Evolutionary conservation across 371 early-diverging fungal species (phyloP), one percentile per base, ranked within the genome.

Genomic region (Mitosporidium daphniae): DNA sequence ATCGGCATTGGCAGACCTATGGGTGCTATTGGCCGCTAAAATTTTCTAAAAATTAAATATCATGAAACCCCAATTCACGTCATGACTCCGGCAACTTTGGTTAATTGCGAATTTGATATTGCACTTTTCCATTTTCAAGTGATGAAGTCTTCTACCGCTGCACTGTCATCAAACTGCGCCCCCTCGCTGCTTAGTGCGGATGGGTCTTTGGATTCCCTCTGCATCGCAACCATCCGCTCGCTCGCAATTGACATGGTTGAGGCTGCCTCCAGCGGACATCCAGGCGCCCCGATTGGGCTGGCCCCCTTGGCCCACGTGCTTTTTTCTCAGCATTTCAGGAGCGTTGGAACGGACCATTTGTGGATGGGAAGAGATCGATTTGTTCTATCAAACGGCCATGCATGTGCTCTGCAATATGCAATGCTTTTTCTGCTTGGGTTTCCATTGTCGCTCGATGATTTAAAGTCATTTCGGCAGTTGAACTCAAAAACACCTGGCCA

Each of bases 321-420:
- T 28, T 97, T 70, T 51, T 56, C 65, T 25, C 54, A 51, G 2
- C 4, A 29, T 11, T 23, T 28, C 15, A 3, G 1, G 17, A 16
- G 3, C 2, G 12, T 26, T 2, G 16, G 6, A 9, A 2, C 9
- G 13, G 17, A 15, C 15, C 14, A 9, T 22, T n/a, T 14, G 17
- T 32, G 9, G 33, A 59, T 57, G 35, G 57, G 29, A 71, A 71
- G 94, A 22, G 95, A 97, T 47, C 71, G 95, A 16, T 93, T 97
- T 41, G 67, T 97, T 15, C 55, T 97, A 20, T 94, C 94, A 20
- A 94, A 94, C 45, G 98, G 95, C 11, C 98, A 97, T 45, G 89
- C 59, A 19, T 84, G 91, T 40, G 82, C 61, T 2, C 51, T 89
- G 28, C 77, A 78, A 44, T 97, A 97, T 45, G 56, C 66, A 22